Evolutionary conservation across 2,329 filamentous ascomycete genomes (phyloP), one percentile per base, ranked within the genome.

Genomic region (Sporothrix protearum): DNA sequence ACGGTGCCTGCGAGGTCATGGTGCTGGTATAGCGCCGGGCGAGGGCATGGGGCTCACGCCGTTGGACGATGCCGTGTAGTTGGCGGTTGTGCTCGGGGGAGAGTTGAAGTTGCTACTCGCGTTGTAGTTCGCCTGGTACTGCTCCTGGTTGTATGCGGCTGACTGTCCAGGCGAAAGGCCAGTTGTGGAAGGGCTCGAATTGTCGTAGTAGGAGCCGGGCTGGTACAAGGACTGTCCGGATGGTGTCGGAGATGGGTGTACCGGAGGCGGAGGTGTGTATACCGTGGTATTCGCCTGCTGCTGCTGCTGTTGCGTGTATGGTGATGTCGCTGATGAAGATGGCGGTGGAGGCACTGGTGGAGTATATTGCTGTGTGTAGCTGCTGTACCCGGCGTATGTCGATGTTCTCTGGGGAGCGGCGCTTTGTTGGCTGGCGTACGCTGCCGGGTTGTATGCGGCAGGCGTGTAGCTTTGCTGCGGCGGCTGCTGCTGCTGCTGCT

Each of bases 361-460:
- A 78, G 74, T 83, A 51, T 68, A 64, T 30, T 68, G 66, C 33
- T 66, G 66, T 59, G 78, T 79, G 72, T 86, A 85, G 70, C 77
- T 80, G 74, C 77, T 81, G 75, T 84, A 85, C 36, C 84, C 85
- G 63, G 83, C 80, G 71, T 87, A 84, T 1, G 85, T 85, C 61
- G 83, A 79, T 70, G 85, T 84, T 57, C 86, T 82, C 75, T 88
- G 86, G 12, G 85, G 84, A 7, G 77, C 74, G 28, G 75, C 67
- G 16, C 78, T 76, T 36, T 78, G 78, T 33, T 84, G 80, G 74
- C 78, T 81, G 69, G 86, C 85, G 79, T 89, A 89, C 66, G 86
- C 86, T 55, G 87, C 86, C 33, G 87, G 87, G 76, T 89, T 88
- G 78, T 89, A 89, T 47, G 85, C 80, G 72, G 83, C 82, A 47